phyloP scores from a whole-genome alignment of 768 basidiomycete species.

The Rhizopogon sp. region DNA sequence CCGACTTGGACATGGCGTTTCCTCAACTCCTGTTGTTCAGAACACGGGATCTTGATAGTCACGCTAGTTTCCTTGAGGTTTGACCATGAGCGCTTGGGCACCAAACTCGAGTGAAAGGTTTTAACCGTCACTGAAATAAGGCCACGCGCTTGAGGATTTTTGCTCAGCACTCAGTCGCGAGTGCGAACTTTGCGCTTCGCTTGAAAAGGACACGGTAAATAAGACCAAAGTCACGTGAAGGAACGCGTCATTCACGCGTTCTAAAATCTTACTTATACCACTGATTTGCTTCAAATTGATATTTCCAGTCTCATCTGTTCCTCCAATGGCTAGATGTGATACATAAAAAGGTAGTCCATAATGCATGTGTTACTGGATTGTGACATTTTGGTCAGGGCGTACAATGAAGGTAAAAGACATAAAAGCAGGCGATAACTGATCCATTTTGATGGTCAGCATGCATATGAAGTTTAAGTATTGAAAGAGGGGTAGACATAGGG shows the following conservation, averaged over 20 bases:
- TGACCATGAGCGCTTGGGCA: background rate
- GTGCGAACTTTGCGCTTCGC: background rate
- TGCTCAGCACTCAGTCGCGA: background rate
- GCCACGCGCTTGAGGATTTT: background rate
- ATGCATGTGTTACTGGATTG: background rate
- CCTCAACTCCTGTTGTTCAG: background rate
- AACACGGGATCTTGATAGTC: background rate
- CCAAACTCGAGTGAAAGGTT: background rate
- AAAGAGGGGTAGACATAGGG: background rate
- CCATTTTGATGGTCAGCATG: background rate
- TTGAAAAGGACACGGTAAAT: background rate
- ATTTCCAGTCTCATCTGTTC: too few species aligned
- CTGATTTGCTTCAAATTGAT: too few species aligned
- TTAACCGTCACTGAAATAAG: background rate
- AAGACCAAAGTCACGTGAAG: background rate
- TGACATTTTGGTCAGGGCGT: background rate
- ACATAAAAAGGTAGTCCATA: background rate
- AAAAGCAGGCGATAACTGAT: background rate
- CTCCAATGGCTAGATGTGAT: too few species aligned
- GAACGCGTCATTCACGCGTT: background rate
- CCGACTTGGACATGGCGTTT: slow-evolving; percentile 20
- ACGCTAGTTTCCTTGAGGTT: too few species aligned
- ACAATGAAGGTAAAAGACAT: background rate
- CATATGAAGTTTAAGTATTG: background rate
- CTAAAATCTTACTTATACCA: too few species aligned